Evolutionary conservation across 108 stramenopile species (phyloP).

Genomic region (Aurantiochytrium sp.): DNA sequence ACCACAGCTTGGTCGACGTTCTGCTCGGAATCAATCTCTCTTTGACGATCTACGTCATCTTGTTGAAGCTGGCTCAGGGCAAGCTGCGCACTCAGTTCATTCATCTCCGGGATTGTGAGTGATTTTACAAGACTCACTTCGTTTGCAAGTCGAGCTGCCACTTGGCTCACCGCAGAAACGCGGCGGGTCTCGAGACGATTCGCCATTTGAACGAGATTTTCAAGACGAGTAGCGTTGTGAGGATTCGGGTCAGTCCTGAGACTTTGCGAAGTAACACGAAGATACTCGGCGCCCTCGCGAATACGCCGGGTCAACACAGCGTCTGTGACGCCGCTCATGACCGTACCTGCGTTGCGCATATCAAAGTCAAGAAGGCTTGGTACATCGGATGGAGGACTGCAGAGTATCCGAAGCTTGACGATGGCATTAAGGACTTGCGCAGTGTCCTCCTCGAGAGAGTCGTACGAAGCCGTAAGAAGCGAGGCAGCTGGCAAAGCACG

Average conservation of each 20-base stretch:
- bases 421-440: background rate
- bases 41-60: too few species aligned
- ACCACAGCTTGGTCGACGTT: too few species aligned
- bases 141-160: too few species aligned
- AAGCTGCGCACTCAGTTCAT: too few species aligned
- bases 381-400: background rate
- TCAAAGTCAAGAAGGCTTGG: background rate
- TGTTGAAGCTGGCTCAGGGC: too few species aligned
- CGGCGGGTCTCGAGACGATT: background rate
- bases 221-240: background rate
- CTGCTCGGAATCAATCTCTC: too few species aligned
- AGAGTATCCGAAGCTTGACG: background rate
- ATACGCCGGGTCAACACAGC: background rate
- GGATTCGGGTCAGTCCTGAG: background rate
- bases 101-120: too few species aligned
- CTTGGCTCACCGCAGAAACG: too few species aligned
- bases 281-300: background rate
- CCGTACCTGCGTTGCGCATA: background rate
- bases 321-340: background rate
- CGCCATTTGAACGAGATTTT: background rate
- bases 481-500: background rate
- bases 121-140: too few species aligned
- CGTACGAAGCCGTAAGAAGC: background rate
- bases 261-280: background rate
- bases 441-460: background rate